Evolutionary conservation across 805 yeast species (phyloP).

Genomic region (Wickerhamomyces queroliae): DNA sequence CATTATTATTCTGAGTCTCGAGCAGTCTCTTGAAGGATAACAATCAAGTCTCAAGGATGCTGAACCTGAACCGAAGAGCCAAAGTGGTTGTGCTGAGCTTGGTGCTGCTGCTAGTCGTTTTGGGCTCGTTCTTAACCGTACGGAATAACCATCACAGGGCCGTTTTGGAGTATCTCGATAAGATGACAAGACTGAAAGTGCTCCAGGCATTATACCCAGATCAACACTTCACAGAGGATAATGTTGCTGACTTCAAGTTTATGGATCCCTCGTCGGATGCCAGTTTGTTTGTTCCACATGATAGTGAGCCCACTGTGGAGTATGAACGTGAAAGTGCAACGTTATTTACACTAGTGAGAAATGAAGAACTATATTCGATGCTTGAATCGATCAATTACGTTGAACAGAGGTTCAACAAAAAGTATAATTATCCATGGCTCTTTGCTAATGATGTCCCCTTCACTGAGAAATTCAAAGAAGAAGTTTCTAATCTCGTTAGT

Average conservation of each 20-base stretch:
- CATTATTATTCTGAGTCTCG: too few relatives aligned
- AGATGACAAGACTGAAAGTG: conserved; percentile 13
- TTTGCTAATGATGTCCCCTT: conserved; percentile 68
- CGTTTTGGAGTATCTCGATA: conserved; percentile 15
- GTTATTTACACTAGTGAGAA: conserved; percentile 65
- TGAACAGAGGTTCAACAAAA: conserved; percentile 59
- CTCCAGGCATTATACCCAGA: conserved; percentile 20
- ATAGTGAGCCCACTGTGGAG: conserved; percentile 11
- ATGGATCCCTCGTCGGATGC: conserved; percentile 12
- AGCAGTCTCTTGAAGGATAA: too few relatives aligned
- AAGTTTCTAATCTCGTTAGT: conserved; percentile 42
- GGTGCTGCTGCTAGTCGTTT: neutral
- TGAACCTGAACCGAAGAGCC: conserved; percentile 2
- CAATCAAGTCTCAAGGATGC: too few relatives aligned
- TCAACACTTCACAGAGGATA: conserved; percentile 15
- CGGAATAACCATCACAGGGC: conserved; percentile 17
- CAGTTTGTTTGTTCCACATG: conserved; percentile 4
- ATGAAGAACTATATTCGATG: conserved; percentile 53
- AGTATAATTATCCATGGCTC: conserved; percentile 69
- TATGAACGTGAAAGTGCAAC: conserved; percentile 52
- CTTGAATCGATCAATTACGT: conserved; percentile 54
- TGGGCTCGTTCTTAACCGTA: conserved; percentile 1
- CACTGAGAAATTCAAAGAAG: conserved; percentile 41
- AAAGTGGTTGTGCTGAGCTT: neutral
- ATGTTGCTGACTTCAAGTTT: conserved; percentile 13